Evolutionary conservation across 2,329 filamentous ascomycete genomes (phyloP), one percentile per base, ranked within the genome.

Genomic region (Clonostachys byssicola): DNA sequence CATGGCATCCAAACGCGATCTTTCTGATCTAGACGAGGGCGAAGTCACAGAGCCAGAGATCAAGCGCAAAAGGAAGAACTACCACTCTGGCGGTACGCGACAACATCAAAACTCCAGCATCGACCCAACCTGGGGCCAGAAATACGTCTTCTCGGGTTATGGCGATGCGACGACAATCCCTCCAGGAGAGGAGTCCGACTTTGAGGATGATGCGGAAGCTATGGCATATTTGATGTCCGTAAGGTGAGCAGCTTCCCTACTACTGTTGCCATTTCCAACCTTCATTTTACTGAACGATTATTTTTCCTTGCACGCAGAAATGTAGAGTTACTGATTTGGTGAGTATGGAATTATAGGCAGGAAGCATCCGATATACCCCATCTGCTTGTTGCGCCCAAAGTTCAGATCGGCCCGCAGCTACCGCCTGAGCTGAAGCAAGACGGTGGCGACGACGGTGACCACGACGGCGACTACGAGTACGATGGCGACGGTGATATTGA

Each of bases 351-450:
- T 30, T 18, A 51, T 66, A 94, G 89, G 70, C 77, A 81, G 54
- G 84, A 95, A 78, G 89, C 89, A n/a, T 81, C 73, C 50, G 68
- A 74, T 10, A 85, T 95, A 34, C 89, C 89, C 1, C 78, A 85
- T 54, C 70, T 94, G 12, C 76, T 94, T 45, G 78, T 83, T 42
- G 87, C 85, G 1, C 75, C 81, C 6, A 78, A 73, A 53, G 63
- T 72, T 12, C 75, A 73, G 51, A 70, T 75, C 30, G 78, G 78
- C 1, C 78, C 79, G 1, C 70, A 77, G 54, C 64, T 73, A 5
- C 75, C 74, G 6, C 61, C 66, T 9, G 64, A 66, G 35, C 60
- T 56, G 48, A 65, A 59, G 34, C 51, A 50, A 46, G 49, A 51
- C n/a, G 46, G 51, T 4, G 58, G 59, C 13, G 60, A 62, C 23